Evolutionary conservation across 2,329 filamentous ascomycete genomes (phyloP), one percentile per base, ranked within the genome.

Genomic region (Xylariaceae sp.): DNA sequence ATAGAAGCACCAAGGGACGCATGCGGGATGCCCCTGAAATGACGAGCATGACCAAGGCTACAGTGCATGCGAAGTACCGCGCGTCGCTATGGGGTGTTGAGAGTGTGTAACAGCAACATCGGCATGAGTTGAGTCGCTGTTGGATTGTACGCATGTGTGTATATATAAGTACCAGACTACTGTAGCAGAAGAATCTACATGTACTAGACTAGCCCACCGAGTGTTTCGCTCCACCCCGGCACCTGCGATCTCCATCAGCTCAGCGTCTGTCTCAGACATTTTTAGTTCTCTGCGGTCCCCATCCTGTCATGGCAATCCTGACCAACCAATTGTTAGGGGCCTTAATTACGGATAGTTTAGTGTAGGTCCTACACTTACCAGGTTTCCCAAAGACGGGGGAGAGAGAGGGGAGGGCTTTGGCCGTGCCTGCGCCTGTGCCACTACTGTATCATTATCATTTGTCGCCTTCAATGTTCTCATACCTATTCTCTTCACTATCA

Each of bases 221-320:
- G 36, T 36, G 35, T 37, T 37, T 29, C 44, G 15, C 35, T 21
- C 32, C 24, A n/a, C 51, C 46, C 40, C 32, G 29, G 26, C 35
- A 48, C 44, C 49, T 45, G 48, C 49, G 43, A 56, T 57, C 39
- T 50, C 18, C 53, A 57, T 53, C 49, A 46, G 50, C 50, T 36
- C 50, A 53, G 54, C 41, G 49, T 45, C 44, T 57, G 54, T 57
- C 54, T 57, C 54, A 43, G 50, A 41, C 46, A 27, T 35, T 54
- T 57, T 57, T 57, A 57, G 55, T 46, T 54, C 54, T 42, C 30
- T 33, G 42, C 40, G 29, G 50, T 42, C 44, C 30, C 53, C 53
- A 55, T 51, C 36, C 42, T 43, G n/a, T n/a, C n/a, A n/a, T n/a
- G 46, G 41, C 33, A 51, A 46, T 15, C 33, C 50, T 21, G 46